These are phyloP conservation scores for Exophiala xenobiotica DNA, from an alignment of 2,329 filamentous ascomycete species.

Conservation along the genomic window DNA sequence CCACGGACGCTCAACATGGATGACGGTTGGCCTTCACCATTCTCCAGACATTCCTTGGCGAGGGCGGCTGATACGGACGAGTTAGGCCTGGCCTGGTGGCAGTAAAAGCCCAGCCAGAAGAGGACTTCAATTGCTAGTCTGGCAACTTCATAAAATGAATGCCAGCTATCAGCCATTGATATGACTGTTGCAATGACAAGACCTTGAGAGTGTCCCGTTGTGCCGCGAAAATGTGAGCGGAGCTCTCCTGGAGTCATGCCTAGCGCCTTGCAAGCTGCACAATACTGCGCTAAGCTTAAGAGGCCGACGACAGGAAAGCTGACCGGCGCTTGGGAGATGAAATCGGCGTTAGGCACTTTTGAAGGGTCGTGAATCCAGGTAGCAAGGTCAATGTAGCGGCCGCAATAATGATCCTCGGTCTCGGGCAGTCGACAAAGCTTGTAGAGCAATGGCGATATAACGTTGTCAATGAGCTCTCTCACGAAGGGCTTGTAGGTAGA, in stretches of 20 bases:
- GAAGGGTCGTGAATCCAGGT: slow-evolving; percentile 88
- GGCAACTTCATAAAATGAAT: slow-evolving; percentile 78
- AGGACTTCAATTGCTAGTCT: slow-evolving; percentile 83
- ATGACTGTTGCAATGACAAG: slow-evolving; percentile 91
- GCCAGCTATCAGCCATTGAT: slow-evolving; percentile 87
- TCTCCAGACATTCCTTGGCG: slow-evolving; percentile 87
- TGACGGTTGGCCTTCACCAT: slow-evolving; percentile 88
- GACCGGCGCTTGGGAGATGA: slow-evolving; percentile 89
- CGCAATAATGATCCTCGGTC: slow-evolving; percentile 92
- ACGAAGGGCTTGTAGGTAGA: slow-evolving; percentile 88
- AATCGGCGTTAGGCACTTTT: slow-evolving; percentile 88
- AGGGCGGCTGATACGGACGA: slow-evolving; percentile 90
- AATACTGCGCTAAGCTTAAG: slow-evolving; percentile 93
- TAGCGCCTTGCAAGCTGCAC: slow-evolving; percentile 86
- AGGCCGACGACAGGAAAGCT: slow-evolving; percentile 95
- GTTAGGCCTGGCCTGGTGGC: slow-evolving; percentile 93
- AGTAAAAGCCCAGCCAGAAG: slow-evolving; percentile 97
- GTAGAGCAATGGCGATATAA: slow-evolving; percentile 78
- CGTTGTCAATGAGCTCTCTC: slow-evolving; percentile 75
- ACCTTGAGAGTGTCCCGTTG: slow-evolving; percentile 95
- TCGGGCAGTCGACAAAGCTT: slow-evolving; percentile 76
- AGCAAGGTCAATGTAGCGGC: slow-evolving; percentile 84
- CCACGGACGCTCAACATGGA: slow-evolving; percentile 98
- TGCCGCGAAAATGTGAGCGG: slow-evolving; percentile 77
- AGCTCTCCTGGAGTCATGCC: slow-evolving; percentile 87